Evolutionary conservation across 169 alveolate species (phyloP).

Genomic region (Plasmodium malariae): DNA sequence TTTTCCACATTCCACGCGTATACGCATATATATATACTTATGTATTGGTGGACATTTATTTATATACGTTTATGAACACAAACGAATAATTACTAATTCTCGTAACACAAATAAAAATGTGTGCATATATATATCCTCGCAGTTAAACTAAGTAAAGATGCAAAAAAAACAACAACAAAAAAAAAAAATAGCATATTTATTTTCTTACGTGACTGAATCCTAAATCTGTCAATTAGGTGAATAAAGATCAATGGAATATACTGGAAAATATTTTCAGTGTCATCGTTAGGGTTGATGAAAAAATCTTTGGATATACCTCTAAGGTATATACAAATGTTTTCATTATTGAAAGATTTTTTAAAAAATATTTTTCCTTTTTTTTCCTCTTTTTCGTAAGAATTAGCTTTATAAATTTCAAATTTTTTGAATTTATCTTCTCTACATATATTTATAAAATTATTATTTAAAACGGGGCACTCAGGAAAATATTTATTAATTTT

Average conservation of each 20-base stretch:
- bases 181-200: neutral
- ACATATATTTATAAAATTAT: constrained; percentile 56
- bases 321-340: constrained; percentile 52
- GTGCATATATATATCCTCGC: neutral
- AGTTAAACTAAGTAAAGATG: neutral
- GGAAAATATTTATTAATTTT: constrained; percentile 69
- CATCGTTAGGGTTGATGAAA: constrained; percentile 67
- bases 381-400: constrained; percentile 43
- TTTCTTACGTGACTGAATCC: constrained; percentile 58
- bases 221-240: constrained; percentile 57
- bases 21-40: neutral
- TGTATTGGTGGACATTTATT: neutral
- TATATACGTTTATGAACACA: constrained; percentile 3
- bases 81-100: too few relatives aligned
- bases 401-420: constrained; percentile 15
- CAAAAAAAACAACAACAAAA: neutral
- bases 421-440: constrained; percentile 25
- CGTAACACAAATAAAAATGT: too few relatives aligned
- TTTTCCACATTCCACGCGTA: too few relatives aligned
- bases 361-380: constrained; percentile 36
- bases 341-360: constrained; percentile 46
- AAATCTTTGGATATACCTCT: constrained; percentile 46
- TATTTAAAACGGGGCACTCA: constrained; percentile 38
- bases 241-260: constrained; percentile 62
- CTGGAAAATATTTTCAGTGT: constrained; percentile 26